Evolutionary conservation across 1,284 basidiomycete genomes (phyloP).

Genomic region (Rhodotorula sp.): DNA sequence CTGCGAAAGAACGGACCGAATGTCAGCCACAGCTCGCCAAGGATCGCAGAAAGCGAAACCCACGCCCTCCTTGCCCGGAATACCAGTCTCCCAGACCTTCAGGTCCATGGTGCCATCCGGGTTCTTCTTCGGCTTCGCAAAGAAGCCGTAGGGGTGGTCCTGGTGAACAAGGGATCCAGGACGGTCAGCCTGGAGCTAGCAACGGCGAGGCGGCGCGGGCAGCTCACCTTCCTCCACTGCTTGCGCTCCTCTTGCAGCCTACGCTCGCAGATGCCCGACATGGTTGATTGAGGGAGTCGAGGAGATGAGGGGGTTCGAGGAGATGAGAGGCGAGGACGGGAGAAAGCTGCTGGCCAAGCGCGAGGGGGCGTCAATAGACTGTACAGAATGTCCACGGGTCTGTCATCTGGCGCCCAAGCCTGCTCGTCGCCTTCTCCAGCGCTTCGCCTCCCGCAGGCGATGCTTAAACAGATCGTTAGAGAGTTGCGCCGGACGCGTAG

Average conservation of each 20-base stretch:
- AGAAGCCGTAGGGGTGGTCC: constrained; percentile 30
- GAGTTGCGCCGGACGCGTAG: neutral
- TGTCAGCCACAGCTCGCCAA: neutral
- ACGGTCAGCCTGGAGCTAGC: neutral
- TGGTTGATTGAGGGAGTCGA: neutral
- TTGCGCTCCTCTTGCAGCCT: constrained; percentile 94
- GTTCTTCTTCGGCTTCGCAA: constrained; percentile 38
- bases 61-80: constrained; percentile 51
- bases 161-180: constrained; percentile 4
- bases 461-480: neutral
- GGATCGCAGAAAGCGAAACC: neutral
- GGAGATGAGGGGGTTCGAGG: neutral
- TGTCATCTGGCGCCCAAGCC: no score
- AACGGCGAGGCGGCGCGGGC: constrained; percentile 51
- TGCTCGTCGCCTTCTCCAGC: no score
- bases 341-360: neutral
- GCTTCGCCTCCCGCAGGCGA: no score
- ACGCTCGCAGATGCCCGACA: constrained; percentile 53
- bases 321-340: neutral
- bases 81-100: constrained; percentile 93
- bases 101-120: constrained; percentile 89
- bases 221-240: constrained; percentile 98
- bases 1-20: constrained; percentile 53
- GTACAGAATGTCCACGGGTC: no score
- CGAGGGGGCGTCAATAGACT: no score